A percentile compares a stretch with the other conserved stretches of the same genome.
Evolutionary conservation across 257 asterid species (phyloP).

Genomic region (Paulownia fortunei): DNA sequence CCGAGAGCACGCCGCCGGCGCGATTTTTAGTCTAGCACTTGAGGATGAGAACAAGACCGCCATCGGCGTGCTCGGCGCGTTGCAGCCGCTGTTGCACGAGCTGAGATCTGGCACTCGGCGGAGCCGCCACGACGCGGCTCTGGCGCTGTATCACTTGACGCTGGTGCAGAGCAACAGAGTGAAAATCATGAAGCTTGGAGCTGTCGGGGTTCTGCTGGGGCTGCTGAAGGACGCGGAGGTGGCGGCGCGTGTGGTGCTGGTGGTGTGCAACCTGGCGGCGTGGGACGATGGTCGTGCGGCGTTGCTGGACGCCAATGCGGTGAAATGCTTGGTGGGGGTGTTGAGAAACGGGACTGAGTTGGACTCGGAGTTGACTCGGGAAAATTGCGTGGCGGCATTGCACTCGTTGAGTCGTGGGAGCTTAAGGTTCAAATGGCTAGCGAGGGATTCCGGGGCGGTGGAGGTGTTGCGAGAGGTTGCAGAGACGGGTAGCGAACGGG

Average conservation of each 20-base stretch:
- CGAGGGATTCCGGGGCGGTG: constrained; percentile 58
- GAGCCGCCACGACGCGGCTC: constrained; percentile 82
- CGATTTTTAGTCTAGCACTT: constrained; percentile 77
- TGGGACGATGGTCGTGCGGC: constrained; percentile 76
- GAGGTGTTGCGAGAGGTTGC: constrained; percentile 67
- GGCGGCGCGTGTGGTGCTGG: constrained; percentile 72
- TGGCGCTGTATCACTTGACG: constrained; percentile 84
- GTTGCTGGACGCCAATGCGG: constrained; percentile 69
- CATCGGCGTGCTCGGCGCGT: constrained; percentile 81
- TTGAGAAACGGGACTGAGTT: constrained; percentile 53
- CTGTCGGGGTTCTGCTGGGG: constrained; percentile 55
- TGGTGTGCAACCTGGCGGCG: constrained; percentile 81
- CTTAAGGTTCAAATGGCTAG: constrained; percentile 75
- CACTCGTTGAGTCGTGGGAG: constrained; percentile 77
- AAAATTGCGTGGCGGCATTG: constrained; percentile 69
- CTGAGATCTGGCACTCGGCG: constrained; percentile 74
- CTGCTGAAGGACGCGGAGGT: constrained; percentile 53
- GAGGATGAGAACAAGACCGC: constrained; percentile 84
- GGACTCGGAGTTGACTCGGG: constrained; percentile 72
- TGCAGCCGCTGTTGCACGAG: constrained; percentile 81
- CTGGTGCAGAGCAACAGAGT: constrained; percentile 69
- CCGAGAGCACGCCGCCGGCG: constrained; percentile 92
- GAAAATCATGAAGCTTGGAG: constrained; percentile 69
- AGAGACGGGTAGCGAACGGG: constrained; percentile 65
- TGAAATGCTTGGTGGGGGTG: constrained; percentile 56